These are phyloP conservation scores for Eucalyptus pauciflora DNA, from an alignment of 345 rosid species.

Conservation along the genomic window DNA sequence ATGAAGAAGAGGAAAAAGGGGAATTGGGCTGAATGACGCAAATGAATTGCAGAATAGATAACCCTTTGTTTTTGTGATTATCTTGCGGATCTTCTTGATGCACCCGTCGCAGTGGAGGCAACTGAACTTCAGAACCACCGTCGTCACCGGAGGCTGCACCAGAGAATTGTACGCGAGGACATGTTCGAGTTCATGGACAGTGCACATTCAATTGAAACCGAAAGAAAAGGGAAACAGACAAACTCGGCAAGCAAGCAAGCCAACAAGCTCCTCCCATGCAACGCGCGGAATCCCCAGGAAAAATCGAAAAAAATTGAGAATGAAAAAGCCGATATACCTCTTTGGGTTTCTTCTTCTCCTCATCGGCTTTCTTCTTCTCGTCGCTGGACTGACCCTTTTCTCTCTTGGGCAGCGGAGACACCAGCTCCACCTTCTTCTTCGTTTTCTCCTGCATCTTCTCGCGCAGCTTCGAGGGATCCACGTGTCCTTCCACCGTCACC, in stretches of 20 bases:
- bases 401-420: conserved; percentile 22
- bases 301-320: neutral
- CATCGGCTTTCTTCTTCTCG: conserved; percentile 1
- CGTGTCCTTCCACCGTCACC: conserved; percentile 22
- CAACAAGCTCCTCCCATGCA: neutral
- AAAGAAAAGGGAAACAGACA: neutral
- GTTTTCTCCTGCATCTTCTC: conserved; percentile 17
- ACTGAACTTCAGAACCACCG: conserved; percentile 23
- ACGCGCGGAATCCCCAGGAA: neutral
- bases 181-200: neutral
- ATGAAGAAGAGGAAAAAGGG: rapidly evolving
- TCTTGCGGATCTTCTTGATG: conserved; percentile 17
- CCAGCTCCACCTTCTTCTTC: conserved; percentile 29
- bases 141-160: conserved; percentile 18
- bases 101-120: conserved; percentile 33
- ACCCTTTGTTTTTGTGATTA: conserved; percentile 19
- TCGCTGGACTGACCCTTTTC: neutral
- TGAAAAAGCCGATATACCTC: neutral
- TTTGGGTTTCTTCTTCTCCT: conserved; percentile 11
- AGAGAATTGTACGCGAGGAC: neutral
- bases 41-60: neutral
- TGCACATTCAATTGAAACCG: neutral
- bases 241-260: neutral
- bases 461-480: conserved; percentile 23
- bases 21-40: neutral